phyloP scores from a whole-genome alignment of 202 grass and related monocot species.

The Dendrocalamus latiflorus region DNA sequence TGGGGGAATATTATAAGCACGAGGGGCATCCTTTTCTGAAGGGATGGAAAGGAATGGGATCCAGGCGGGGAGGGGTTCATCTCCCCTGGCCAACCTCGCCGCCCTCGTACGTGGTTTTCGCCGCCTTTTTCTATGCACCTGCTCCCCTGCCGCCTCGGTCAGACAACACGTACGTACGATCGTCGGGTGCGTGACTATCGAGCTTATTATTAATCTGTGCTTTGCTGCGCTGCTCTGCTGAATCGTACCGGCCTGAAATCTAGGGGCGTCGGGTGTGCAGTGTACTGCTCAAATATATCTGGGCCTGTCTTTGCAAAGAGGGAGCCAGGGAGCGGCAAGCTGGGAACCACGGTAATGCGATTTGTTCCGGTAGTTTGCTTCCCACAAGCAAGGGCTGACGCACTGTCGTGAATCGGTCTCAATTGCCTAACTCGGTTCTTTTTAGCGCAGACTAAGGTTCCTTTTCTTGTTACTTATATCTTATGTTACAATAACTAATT shows the following conservation, averaged over 20 bases:
- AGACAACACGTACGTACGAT: not conserved
- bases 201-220: not conserved
- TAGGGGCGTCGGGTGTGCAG: slow-evolving; percentile 8
- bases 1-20: slow-evolving; percentile 40
- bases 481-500: too few species aligned
- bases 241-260: slow-evolving; percentile 35
- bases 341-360: not conserved
- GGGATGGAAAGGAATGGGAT: not conserved
- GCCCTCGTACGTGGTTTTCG: not conserved
- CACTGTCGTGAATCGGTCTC: too few species aligned
- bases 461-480: too few species aligned
- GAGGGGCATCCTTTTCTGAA: not conserved
- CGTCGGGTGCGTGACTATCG: not conserved
- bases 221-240: not conserved
- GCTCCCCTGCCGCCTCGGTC: not conserved
- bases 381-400: too few species aligned
- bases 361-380: too few species aligned
- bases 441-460: too few species aligned
- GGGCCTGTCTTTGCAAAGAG: too few species aligned
- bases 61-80: slow-evolving; percentile 12
- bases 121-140: not conserved
- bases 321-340: too few species aligned
- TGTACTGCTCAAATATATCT: not conserved
- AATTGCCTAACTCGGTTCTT: too few species aligned
- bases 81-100: slow-evolving; percentile 27